phyloP scores from a whole-genome alignment of 2,329 filamentous ascomycete species.

The Fusarium musae region DNA sequence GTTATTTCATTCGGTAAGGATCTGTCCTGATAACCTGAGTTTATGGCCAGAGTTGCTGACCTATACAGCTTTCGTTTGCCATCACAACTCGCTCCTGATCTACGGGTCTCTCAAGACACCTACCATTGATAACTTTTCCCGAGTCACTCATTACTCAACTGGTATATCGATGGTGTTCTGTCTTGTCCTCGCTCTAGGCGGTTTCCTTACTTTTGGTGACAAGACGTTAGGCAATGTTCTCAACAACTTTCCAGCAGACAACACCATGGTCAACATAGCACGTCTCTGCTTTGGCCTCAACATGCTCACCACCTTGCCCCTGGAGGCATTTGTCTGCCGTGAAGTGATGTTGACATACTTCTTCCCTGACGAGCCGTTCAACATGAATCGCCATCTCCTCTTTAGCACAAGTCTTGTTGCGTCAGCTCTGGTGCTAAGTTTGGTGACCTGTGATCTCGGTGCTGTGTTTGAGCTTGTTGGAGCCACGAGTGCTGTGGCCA shows the following conservation, averaged over 20 bases:
- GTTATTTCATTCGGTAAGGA: slow-evolving; percentile 93
- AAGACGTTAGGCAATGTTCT: slow-evolving; percentile 94
- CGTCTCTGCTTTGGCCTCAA: slow-evolving; percentile 96
- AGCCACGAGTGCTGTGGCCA: slow-evolving; percentile 90
- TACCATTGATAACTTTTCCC: slow-evolving; percentile 93
- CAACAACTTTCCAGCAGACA: slow-evolving; percentile 95
- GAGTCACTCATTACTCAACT: slow-evolving; percentile 94
- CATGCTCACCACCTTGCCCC: slow-evolving; percentile 96
- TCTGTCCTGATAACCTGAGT: neutral
- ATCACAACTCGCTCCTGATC: slow-evolving; percentile 97
- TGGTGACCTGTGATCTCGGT: slow-evolving; percentile 93
- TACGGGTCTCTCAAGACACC: slow-evolving; percentile 95
- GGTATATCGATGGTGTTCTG: slow-evolving; percentile 92
- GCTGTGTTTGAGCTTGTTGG: slow-evolving; percentile 96
- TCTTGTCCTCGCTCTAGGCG: slow-evolving; percentile 85
- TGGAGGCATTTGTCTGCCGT: slow-evolving; percentile 97
- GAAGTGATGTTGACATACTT: slow-evolving; percentile 95
- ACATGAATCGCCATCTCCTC: slow-evolving; percentile 84
- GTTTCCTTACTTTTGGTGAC: slow-evolving; percentile 93
- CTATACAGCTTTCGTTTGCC: slow-evolving; percentile 69
- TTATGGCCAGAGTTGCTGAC: neutral
- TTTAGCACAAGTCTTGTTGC: slow-evolving; percentile 88
- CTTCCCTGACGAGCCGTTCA: slow-evolving; percentile 76
- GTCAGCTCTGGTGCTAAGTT: slow-evolving; percentile 77
- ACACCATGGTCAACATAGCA: slow-evolving; percentile 93